Evolutionary conservation across 2,329 filamentous ascomycete genomes (phyloP), one percentile per base, ranked within the genome.

Genomic region (Neocatenulostroma microsporum): DNA sequence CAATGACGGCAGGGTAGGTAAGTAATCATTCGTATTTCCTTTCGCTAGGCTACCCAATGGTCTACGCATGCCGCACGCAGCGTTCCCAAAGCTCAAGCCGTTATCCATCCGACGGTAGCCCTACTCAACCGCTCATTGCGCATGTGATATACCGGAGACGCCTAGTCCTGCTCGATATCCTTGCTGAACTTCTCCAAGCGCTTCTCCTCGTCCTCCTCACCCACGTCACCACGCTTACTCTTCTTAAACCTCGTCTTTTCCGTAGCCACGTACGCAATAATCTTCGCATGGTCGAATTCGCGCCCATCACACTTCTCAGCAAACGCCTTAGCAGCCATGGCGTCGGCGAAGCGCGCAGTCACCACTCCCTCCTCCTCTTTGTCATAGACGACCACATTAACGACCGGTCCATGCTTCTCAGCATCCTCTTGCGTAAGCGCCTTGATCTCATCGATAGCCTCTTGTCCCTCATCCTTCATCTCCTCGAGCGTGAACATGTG

Each of bases 401-500:
- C 94, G 23, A 96, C 85, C 17, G 80, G 72, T 3, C 91, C 91
- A 11, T 91, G 68, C 63, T 93, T 93, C 40, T 76, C 72, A 59
- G 86, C 94, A 62, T 94, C 88, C 34, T 94, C 85, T 30, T 84
- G 76, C 38, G 96, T 84, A 57, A 98, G 91, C 58, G 94, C 83
- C 57, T 93, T 93, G 65, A 96, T 94, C 45, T 96, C 89, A 24
- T 93, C 68, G 41, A 93, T 73, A 1, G 82, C 84, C n/a, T n/a
- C n/a, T 1, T 79, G 78, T 2, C 84, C 78, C 53, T 96, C 88
- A 55, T 93, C 84, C 49, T 87, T 80, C 18, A 96, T 70, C 64
- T 94, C 85, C 44, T 80, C 59, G 27, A 89, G 70, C 1, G 86
- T 93, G 62, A 98, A 98, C 82, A 94, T 94, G 63, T 94, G 80